These are phyloP conservation scores for Cucurbitaria berberidis DNA, from an alignment of 2,329 filamentous ascomycete genomes.

Conservation along the genomic window DNA sequence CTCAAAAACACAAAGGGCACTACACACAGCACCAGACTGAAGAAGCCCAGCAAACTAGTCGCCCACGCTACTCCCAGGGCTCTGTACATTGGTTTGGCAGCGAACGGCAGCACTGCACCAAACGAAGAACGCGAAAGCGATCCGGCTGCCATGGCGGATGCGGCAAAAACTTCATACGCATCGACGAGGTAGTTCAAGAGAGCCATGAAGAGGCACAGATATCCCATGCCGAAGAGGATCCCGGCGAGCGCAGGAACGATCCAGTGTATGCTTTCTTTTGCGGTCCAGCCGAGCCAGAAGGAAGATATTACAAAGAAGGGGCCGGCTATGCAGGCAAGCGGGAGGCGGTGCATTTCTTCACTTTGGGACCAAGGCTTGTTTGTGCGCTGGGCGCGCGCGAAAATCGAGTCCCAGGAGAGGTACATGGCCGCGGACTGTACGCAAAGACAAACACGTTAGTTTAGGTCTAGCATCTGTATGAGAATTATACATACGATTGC, in stretches of 20 bases:
- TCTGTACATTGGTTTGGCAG: slow-evolving; percentile 65
- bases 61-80: slow-evolving; percentile 73
- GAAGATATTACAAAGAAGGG: slow-evolving; percentile 59
- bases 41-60: slow-evolving; percentile 57
- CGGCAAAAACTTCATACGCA: slow-evolving; percentile 76
- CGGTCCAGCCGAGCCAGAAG: slow-evolving; percentile 55
- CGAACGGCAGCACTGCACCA: slow-evolving; percentile 65
- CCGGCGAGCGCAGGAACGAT: slow-evolving; percentile 52
- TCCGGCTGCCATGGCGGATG: slow-evolving; percentile 81
- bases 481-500: slow-evolving; percentile 44
- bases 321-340: slow-evolving; percentile 73
- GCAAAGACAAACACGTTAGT: not conserved
- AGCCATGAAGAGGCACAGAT: slow-evolving; percentile 59
- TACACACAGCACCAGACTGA: slow-evolving; percentile 57
- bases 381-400: slow-evolving; percentile 58
- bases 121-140: slow-evolving; percentile 79
- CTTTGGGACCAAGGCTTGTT: slow-evolving; percentile 63
- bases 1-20: slow-evolving; percentile 66
- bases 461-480: not conserved
- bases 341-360: slow-evolving; percentile 73
- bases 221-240: slow-evolving; percentile 54
- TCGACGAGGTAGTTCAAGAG: slow-evolving; percentile 66
- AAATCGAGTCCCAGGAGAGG: slow-evolving; percentile 67
- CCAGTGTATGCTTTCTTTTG: slow-evolving; percentile 49
- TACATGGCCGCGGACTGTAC: slow-evolving; percentile 54